phyloP scores from a whole-genome alignment of 2,329 filamentous ascomycete genomes.

The Ophiosphaerella herpotricha region DNA sequence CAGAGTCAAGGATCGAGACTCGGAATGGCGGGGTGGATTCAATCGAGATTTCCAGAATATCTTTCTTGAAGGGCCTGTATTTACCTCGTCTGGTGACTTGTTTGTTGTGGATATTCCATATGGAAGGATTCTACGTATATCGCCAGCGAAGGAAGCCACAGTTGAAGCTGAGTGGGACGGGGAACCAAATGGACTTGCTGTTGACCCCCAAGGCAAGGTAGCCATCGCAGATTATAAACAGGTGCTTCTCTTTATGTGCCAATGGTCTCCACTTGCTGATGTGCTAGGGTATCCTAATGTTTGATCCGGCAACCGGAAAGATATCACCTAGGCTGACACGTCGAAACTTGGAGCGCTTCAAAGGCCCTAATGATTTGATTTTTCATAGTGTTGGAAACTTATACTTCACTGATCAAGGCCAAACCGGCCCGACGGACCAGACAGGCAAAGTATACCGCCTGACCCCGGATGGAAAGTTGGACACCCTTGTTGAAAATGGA shows the following conservation, averaged over 20 bases:
- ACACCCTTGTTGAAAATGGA: constrained; percentile 47
- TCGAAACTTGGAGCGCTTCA: constrained; percentile 51
- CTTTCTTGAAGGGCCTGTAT: constrained; percentile 49
- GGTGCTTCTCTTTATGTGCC: constrained; percentile 23
- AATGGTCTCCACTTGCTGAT: neutral
- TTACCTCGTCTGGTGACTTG: constrained; percentile 39
- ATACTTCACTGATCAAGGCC: constrained; percentile 54
- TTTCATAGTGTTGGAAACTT: constrained; percentile 45
- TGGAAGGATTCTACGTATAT: constrained; percentile 47
- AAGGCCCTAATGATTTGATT: constrained; percentile 51
- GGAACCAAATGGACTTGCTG: constrained; percentile 49
- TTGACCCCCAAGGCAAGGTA: constrained; percentile 40
- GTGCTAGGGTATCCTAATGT: constrained; percentile 44
- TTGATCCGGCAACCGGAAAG: constrained; percentile 36
- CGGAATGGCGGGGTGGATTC: constrained; percentile 49
- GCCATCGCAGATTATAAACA: constrained; percentile 52
- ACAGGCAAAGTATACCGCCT: constrained; percentile 50
- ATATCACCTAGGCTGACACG: constrained; percentile 41
- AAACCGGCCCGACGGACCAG: constrained; percentile 51
- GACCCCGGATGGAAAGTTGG: constrained; percentile 41
- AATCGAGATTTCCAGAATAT: constrained; percentile 44
- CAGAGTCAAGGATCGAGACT: constrained; percentile 22
- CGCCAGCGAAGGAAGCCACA: constrained; percentile 29
- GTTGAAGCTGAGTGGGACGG: constrained; percentile 47
- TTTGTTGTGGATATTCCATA: constrained; percentile 50